Base-by-base conservation (phyloP, 768 basidiomycete genomes). In the Fibroporia radiculosa region DNA sequence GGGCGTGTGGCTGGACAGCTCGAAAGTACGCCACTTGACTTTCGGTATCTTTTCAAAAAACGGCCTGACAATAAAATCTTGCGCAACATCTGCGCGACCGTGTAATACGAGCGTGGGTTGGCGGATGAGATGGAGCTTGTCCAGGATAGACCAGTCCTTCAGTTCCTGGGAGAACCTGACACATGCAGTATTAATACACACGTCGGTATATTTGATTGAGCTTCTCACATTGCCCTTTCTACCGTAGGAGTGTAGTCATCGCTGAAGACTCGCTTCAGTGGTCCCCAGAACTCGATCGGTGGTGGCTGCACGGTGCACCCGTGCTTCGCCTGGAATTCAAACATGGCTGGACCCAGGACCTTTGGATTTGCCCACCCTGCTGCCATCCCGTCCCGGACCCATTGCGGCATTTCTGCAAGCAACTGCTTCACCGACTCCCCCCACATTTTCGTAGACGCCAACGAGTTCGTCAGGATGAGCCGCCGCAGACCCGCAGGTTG, bases 161-260 rank as follows among this genome's bases (percentile, higher is more conserved):
- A 62, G 42, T 45, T 14, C 52, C 2, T 12, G 14, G 6, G 27
- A 11, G 31, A 5, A 37, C 29, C 37, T 1, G 14, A 13, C 36
- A 52, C 6, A 44, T 28, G 1, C 44, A 37, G 12, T 26, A 22
- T 7, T 31, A 5, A 14, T 18, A 29, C 50, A n/a, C 34, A 53
- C 52, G 52, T 57, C 65, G 66, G 74, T 31, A 26, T 25, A 10
- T 11, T 16, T 12, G 10, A 3, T 16, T 4, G n/a, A 26, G 28
- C 13, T 18, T 35, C 60, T 47, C 38, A 58, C 57, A 44, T 34
- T 6, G 52, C 47, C 4, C 29, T 33, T 43, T 65, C 45, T 23
- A 73, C 75, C 70, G 73, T 77, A 8, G 70, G 59, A 44, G 77
- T 75, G 25, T 66, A 62, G 7, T 66, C 63, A 4, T 50, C 42